phyloP scores from a whole-genome alignment of 306 rosid species.

The Cucurbita pepo region DNA sequence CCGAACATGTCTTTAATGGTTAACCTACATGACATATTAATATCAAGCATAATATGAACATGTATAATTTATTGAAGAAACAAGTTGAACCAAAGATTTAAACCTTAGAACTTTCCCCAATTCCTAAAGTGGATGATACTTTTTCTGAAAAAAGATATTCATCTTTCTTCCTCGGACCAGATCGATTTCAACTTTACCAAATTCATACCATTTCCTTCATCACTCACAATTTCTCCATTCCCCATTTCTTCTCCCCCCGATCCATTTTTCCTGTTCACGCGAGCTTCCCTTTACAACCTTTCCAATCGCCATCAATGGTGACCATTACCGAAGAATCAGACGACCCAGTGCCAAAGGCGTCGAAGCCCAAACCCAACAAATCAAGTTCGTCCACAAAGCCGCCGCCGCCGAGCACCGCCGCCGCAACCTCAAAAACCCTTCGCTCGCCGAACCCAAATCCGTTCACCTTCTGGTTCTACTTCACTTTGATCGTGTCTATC shows the following conservation, averaged over 20 bases:
- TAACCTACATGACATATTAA: too few relatives aligned
- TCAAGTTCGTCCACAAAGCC: slow-evolving; percentile 11
- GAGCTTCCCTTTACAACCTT: neutral
- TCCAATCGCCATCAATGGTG: slow-evolving; percentile 42
- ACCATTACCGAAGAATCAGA: slow-evolving; percentile 51
- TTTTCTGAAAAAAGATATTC: neutral
- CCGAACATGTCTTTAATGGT: too few relatives aligned
- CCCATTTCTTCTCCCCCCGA: neutral
- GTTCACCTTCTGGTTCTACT: slow-evolving; percentile 76
- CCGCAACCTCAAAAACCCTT: slow-evolving; percentile 5
- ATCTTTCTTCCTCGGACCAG: neutral
- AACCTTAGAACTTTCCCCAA: too few relatives aligned
- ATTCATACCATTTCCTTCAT: neutral
- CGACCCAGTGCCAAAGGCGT: slow-evolving; percentile 4
- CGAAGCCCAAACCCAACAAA: slow-evolving; percentile 11
- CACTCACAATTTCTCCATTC: neutral
- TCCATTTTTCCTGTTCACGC: neutral
- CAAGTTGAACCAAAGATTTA: too few relatives aligned
- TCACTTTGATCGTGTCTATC: slow-evolving; percentile 46
- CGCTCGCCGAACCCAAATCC: slow-evolving; percentile 18
- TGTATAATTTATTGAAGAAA: too few relatives aligned
- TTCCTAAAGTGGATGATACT: neutral
- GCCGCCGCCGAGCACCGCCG: neutral
- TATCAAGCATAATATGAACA: too few relatives aligned
- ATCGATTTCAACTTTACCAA: neutral